These are phyloP conservation scores for Lepidium sativum DNA, from an alignment of 345 rosid genomes.

Conservation along the genomic window DNA sequence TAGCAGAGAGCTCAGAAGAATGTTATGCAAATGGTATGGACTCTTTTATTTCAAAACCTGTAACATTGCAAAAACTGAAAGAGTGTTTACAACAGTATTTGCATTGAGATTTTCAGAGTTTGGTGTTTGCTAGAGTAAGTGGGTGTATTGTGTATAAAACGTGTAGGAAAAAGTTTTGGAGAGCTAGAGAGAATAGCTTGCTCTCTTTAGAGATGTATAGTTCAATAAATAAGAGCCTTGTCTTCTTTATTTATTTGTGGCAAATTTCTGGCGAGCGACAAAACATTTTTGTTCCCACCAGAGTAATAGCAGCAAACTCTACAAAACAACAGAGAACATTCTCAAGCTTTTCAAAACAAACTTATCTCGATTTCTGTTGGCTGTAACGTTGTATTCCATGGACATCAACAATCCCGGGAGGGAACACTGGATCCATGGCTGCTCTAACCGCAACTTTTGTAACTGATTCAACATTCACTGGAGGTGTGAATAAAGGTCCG, in stretches of 20 bases:
- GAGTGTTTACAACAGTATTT: constrained; percentile 62
- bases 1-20: constrained; percentile 85
- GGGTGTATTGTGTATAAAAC: constrained; percentile 29
- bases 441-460: constrained; percentile 42
- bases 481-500: constrained; percentile 46
- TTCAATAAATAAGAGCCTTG: constrained; percentile 12
- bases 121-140: constrained; percentile 32
- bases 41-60: constrained; percentile 87
- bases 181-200: constrained; percentile 22
- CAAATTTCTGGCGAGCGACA: neutral
- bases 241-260: constrained; percentile 21
- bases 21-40: constrained; percentile 81
- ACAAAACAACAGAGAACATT: constrained; percentile 4
- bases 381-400: constrained; percentile 50
- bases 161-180: constrained; percentile 58
- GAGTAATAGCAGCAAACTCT: constrained; percentile 2
- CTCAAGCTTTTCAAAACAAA: neutral
- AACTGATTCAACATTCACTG: constrained; percentile 39
- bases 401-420: constrained; percentile 57
- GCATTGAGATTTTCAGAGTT: constrained; percentile 25
- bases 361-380: constrained; percentile 43
- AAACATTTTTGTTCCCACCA: constrained; percentile 6
- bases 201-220: constrained; percentile 27
- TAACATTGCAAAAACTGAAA: constrained; percentile 68
- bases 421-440: constrained; percentile 57